Percentiles rank a stretch among this genome's conserved stretches.
Evolutionary conservation across 2,329 filamentous ascomycete species (phyloP).

Genomic region (Basipetospora sp.): DNA sequence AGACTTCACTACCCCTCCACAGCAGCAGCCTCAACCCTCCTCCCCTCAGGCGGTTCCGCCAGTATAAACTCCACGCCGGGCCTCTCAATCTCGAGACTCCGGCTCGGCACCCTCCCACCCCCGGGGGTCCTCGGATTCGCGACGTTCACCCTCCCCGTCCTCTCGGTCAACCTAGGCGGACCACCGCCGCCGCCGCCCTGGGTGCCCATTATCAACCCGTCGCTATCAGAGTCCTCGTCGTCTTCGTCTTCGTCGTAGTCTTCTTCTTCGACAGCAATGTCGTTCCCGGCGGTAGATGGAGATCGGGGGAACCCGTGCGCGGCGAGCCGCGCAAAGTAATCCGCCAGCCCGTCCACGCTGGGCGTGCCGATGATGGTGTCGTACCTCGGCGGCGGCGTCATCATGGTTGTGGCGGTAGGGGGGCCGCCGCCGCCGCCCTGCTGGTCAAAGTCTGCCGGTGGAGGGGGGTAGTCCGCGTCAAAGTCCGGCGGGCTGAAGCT

Average conservation of each 20-base stretch:
- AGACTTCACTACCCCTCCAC: too few species aligned
- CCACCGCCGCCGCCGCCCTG: slow-evolving; percentile 21
- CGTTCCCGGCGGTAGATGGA: not conserved
- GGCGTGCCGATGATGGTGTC: slow-evolving; percentile 59
- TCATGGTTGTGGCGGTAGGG: slow-evolving; percentile 22
- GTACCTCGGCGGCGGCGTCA: slow-evolving; percentile 76
- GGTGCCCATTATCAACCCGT: slow-evolving; percentile 1
- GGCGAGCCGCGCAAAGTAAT: slow-evolving; percentile 73
- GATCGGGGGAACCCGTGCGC: slow-evolving; percentile 42
- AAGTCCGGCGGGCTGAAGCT: slow-evolving; percentile 83
- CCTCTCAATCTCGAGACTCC: slow-evolving; percentile 41
- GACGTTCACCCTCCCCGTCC: slow-evolving; percentile 42
- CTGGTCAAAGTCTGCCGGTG: slow-evolving; percentile 17
- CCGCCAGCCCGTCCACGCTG: slow-evolving; percentile 56
- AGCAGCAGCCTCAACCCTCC: not conserved
- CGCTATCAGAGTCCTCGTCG: slow-evolving; percentile 24
- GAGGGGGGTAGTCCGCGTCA: slow-evolving; percentile 58
- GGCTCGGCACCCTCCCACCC: slow-evolving; percentile 35
- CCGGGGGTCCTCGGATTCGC: slow-evolving; percentile 42
- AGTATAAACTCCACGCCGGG: slow-evolving; percentile 22
- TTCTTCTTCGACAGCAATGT: not conserved
- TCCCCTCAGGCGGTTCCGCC: slow-evolving; percentile 7
- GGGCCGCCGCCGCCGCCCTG: slow-evolving; percentile 11
- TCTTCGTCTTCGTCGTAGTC: slow-evolving; percentile 15
- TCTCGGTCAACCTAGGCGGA: slow-evolving; percentile 31